Percentiles rank a stretch among this genome's conserved stretches.
Conservation (phyloP, 306 rosid species). For the Dryas drummondii region DNA sequence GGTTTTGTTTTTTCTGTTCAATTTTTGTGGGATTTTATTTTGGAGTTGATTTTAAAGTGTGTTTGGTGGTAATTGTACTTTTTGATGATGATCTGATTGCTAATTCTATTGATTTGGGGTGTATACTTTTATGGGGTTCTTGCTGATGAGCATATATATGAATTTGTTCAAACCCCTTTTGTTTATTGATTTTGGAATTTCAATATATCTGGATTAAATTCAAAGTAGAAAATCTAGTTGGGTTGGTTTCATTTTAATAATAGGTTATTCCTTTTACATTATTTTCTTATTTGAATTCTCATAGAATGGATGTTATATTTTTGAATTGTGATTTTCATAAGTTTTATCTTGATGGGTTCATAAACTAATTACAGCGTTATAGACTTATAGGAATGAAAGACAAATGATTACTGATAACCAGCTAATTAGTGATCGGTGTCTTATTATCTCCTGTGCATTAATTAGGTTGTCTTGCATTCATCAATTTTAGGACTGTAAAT, state of each 20-base stretch:
- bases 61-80: not conserved
- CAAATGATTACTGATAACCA: no score
- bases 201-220: not conserved
- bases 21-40: not conserved
- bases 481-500: no score
- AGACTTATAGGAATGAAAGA: no score
- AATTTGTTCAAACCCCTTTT: not conserved
- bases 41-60: not conserved
- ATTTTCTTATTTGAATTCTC: no score
- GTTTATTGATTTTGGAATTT: not conserved
- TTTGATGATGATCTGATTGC: constrained; percentile 22
- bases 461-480: no score
- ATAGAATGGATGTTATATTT: no score
- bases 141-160: not conserved
- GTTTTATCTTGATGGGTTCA: no score
- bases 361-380: no score
- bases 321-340: no score
- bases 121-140: not conserved
- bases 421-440: no score
- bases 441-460: no score
- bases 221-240: not conserved
- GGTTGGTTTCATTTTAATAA: not conserved
- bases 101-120: constrained; percentile 1
- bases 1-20: not conserved
- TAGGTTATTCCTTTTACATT: no score